Evolutionary conservation across 352 stramenopile species (phyloP), one percentile per base, ranked within the genome.

Genomic region (Plasmopara halstedii): DNA sequence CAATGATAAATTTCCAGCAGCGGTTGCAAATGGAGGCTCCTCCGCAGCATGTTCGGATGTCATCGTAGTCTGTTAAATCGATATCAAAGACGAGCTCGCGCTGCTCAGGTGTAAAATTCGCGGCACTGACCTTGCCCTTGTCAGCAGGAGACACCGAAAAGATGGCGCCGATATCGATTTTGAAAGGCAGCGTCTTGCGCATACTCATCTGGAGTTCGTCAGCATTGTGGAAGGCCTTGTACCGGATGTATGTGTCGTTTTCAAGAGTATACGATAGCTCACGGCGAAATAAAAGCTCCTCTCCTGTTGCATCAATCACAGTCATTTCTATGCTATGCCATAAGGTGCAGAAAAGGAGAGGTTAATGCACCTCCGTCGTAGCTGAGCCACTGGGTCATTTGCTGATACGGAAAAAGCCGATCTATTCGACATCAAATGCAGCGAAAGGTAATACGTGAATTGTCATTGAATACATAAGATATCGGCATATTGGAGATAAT

Each of bases 61-160:
- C 92, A 66, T 99, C 96, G 84, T 99, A 99, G 72, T 99, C 97
- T 0, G 95, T 99, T 8, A 99, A 69, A 95, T 99, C 97, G 58
- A 99, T 98, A 94, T 99, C 97, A 62, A 99, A 99, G 22, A 99
- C 96, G 13, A 99, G 83, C 65, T 99, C 97, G 21, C 97, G 83
- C 57, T 98, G 83, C 15, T 96, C 77, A 0, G 96, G 85, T 20
- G 80, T 61, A 55, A 99, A 98, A 39, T 92, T 69, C 13, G 62
- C 70, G 13, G 73, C 63, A 32, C 82, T 89, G 15, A 94, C 79
- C 31, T 94, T 94, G 62, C 77, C 79, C 27, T 94, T 92, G 53
- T 94, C 83, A 6, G 69, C 68, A 0, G 83, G 83, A 3, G 82
- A 92, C 4, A 91, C 75, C 2, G 74, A 86, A 67, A 85, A 99